Evolutionary conservation across 1,139 yeast species (phyloP), one percentile per base, ranked within the genome.

Genomic region (Magnusiomyces tetraspermus): DNA sequence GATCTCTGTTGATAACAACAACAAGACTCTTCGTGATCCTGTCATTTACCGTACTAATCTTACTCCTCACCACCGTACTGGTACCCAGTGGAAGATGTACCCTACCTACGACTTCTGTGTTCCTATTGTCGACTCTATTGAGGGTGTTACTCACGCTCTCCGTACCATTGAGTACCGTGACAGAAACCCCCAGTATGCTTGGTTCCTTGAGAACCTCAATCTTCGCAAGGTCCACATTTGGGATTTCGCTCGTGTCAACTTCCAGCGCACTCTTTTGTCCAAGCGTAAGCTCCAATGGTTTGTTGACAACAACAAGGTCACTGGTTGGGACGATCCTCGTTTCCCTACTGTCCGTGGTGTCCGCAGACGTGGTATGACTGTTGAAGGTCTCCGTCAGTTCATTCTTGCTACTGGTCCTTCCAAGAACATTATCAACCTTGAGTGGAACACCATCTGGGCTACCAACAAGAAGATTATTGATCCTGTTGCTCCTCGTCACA

Each of bases 271-370:
- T 30, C 76, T 92, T 67, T 76, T 92, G 59, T 87, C 96, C 57
- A 92, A 92, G 83, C 85, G 98, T 76, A 92, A 92, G 76, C 77
- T 92, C 66, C 97, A 92, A 75, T 90, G 97, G 97, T 88, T 92
- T 71, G 97, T 92, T 59, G 97, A 92, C 75, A 84, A 87, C 69
- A 74, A 79, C 42, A 77, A 83, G 62, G 98, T 92, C 56, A 65
- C 78, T 38, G 89, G 88, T 73, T 92, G 98, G 98, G 96, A 90
- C 67, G 98, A 92, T 72, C 97, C 98, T 63, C 80, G 98, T 71
- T 92, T 92, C 89, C 98, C 98, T 61, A 92, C 98, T 49, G 96
- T 90, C 44, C 83, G 96, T 73, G 97, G 97, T 76, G 96, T 90
- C 53, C 86, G 97, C 77, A 83, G 97, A 78, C 85, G 98, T 76